Evolutionary conservation across 495 filamentous ascomycete genomes (phyloP).

Genomic region (Ramalina intermedia): DNA sequence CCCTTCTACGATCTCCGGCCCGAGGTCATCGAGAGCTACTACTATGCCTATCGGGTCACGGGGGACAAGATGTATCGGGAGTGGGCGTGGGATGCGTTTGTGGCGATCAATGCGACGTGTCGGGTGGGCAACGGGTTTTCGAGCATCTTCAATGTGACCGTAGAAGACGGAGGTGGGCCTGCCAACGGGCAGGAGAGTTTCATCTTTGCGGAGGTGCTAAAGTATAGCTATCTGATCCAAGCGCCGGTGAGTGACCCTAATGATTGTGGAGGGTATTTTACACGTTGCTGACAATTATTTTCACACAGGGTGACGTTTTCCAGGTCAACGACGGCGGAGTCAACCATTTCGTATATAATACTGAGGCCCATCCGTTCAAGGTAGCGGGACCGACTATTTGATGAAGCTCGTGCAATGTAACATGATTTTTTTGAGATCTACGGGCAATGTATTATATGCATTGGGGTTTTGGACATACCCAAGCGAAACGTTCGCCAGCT

Average conservation of each 20-base stretch:
- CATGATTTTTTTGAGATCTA: no score
- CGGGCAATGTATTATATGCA: no score
- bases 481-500: no score
- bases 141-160: conserved; percentile 52
- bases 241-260: conserved; percentile 25
- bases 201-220: conserved; percentile 80
- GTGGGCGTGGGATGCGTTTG: conserved; percentile 77
- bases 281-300: conserved; percentile 1
- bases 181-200: conserved; percentile 75
- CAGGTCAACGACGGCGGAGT: conserved; percentile 43
- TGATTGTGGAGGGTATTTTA: no score
- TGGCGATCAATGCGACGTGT: conserved; percentile 51
- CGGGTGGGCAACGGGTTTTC: conserved; percentile 53
- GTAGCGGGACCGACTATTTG: conserved; percentile 21
- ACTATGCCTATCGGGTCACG: conserved; percentile 75
- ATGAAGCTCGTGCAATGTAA: neutral
- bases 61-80: conserved; percentile 48
- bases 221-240: conserved; percentile 67
- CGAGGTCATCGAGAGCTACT: conserved; percentile 77
- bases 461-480: no score
- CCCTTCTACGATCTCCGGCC: conserved; percentile 57
- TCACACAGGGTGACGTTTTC: conserved; percentile 40
- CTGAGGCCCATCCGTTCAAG: conserved; percentile 66
- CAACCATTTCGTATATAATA: conserved; percentile 68
- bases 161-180: conserved; percentile 41